phyloP scores from a whole-genome alignment of 2,329 filamentous ascomycete genomes.

The Cytospora schulzeri region DNA sequence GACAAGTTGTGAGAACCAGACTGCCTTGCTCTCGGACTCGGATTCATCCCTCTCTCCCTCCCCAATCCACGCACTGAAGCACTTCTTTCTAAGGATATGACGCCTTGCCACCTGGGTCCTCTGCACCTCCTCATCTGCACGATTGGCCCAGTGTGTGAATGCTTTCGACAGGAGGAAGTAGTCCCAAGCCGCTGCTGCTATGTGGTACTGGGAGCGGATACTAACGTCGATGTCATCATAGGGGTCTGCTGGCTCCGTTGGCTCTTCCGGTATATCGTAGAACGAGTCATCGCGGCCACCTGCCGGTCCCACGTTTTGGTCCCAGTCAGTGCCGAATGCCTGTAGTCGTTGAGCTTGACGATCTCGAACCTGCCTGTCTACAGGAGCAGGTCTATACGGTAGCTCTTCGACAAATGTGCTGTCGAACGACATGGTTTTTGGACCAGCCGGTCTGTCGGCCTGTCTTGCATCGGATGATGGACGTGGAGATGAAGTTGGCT shows the following conservation, averaged over 20 bases:
- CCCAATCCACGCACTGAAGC: slow-evolving; percentile 70
- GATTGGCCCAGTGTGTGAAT: slow-evolving; percentile 69
- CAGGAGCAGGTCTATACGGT: slow-evolving; percentile 11
- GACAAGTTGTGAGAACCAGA: slow-evolving; percentile 37
- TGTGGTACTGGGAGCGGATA: slow-evolving; percentile 25
- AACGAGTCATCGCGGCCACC: slow-evolving; percentile 37
- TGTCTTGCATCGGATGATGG: neutral
- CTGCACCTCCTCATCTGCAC: slow-evolving; percentile 64
- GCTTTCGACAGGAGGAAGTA: slow-evolving; percentile 66
- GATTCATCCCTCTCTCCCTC: slow-evolving; percentile 45
- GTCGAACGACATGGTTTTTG: slow-evolving; percentile 23
- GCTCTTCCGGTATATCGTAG: slow-evolving; percentile 25
- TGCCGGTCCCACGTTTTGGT: slow-evolving; percentile 6
- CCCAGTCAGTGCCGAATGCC: slow-evolving; percentile 12
- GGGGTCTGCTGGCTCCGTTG: slow-evolving; percentile 38
- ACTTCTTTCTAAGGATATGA: slow-evolving; percentile 69
- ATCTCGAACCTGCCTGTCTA: slow-evolving; percentile 9
- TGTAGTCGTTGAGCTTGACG: slow-evolving; percentile 12
- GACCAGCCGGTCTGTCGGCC: slow-evolving; percentile 8
- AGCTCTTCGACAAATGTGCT: slow-evolving; percentile 24
- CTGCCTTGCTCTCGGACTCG: slow-evolving; percentile 57
- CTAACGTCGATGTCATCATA: slow-evolving; percentile 38
- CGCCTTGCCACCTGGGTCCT: slow-evolving; percentile 68
- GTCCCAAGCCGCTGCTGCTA: slow-evolving; percentile 60
- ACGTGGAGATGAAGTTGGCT: slow-evolving; percentile 1